phyloP scores from a whole-genome alignment of 164 flowering plant genomes.

The Vitis labrusca region DNA sequence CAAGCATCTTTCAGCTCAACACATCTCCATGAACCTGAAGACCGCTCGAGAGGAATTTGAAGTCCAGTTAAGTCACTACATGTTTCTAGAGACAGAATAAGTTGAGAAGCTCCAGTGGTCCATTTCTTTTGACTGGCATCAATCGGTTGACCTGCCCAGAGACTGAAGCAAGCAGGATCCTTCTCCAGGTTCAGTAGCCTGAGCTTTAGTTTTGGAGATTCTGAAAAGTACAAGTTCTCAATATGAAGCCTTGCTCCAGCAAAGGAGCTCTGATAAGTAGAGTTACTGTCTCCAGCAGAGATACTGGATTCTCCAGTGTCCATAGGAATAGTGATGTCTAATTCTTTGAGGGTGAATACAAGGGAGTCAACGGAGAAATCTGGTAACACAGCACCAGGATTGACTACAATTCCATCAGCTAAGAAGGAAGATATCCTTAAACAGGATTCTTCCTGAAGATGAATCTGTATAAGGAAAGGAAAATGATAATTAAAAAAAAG shows the following conservation, averaged over 20 bases:
- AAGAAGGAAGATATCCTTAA: constrained; percentile 85
- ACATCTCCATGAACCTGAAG: constrained; percentile 71
- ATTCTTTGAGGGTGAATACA: constrained; percentile 57
- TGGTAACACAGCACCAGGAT: constrained; percentile 75
- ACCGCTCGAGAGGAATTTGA: constrained; percentile 25
- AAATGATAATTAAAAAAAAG: not conserved
- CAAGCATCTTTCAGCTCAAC: constrained; percentile 75
- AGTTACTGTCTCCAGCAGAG: constrained; percentile 11
- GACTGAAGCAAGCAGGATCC: constrained; percentile 94
- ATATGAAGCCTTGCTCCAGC: constrained; percentile 91
- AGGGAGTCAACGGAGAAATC: constrained; percentile 82
- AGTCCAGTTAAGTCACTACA: constrained; percentile 18
- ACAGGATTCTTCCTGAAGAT: constrained; percentile 96
- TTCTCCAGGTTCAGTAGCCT: constrained; percentile 75
- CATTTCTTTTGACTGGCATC: constrained; percentile 91
- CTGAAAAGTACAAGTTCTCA: constrained; percentile 57
- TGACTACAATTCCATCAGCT: constrained; percentile 87
- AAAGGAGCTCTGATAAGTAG: constrained; percentile 39
- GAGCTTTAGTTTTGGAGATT: constrained; percentile 64
- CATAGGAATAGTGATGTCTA: constrained; percentile 75
- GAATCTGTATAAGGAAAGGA: constrained; percentile 47
- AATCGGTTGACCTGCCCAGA: constrained; percentile 90
- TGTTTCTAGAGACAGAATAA: constrained; percentile 77
- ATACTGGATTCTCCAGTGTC: constrained; percentile 27
- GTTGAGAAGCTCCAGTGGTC: constrained; percentile 58